phyloP scores from a whole-genome alignment of 768 basidiomycete species.

The Podaxis mareebaensis region DNA sequence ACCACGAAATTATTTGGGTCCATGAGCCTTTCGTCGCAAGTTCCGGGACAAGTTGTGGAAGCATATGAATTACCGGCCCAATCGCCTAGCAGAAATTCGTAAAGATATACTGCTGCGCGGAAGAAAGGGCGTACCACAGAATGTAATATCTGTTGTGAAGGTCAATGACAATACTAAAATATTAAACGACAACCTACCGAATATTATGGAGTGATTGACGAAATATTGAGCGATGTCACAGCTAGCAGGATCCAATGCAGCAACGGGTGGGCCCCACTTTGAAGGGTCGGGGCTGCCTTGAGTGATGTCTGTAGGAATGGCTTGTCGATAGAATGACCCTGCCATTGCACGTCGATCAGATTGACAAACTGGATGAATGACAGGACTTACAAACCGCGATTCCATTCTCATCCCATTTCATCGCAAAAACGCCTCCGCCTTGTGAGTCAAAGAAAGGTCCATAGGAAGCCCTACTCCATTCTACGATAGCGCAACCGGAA shows the following conservation, averaged over 20 bases:
- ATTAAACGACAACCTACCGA: constrained; percentile 51
- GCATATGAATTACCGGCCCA: constrained; percentile 85
- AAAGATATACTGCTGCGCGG: neutral
- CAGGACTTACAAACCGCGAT: constrained; percentile 73
- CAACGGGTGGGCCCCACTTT: constrained; percentile 70
- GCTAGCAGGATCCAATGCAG: constrained; percentile 51
- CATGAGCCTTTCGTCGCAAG: constrained; percentile 29
- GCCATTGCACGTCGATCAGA: neutral
- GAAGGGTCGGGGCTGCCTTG: constrained; percentile 65
- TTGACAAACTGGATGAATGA: neutral
- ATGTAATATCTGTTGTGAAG: constrained; percentile 72
- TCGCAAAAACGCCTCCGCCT: constrained; percentile 83
- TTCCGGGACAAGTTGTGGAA: constrained; percentile 63
- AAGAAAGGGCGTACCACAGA: constrained; percentile 57
- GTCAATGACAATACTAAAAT: neutral
- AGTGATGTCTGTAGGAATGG: constrained; percentile 68
- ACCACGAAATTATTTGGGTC: constrained; percentile 44
- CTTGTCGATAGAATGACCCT: constrained; percentile 86
- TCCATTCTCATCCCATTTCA: constrained; percentile 84
- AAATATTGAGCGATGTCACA: constrained; percentile 68
- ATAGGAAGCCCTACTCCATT: constrained; percentile 82
- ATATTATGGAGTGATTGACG: constrained; percentile 69
- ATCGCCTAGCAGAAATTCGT: constrained; percentile 47
- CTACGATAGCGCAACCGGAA: constrained; percentile 75
- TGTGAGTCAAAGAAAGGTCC: constrained; percentile 79